phyloP scores from a whole-genome alignment of 768 basidiomycete genomes.

The Leccinum boreale region DNA sequence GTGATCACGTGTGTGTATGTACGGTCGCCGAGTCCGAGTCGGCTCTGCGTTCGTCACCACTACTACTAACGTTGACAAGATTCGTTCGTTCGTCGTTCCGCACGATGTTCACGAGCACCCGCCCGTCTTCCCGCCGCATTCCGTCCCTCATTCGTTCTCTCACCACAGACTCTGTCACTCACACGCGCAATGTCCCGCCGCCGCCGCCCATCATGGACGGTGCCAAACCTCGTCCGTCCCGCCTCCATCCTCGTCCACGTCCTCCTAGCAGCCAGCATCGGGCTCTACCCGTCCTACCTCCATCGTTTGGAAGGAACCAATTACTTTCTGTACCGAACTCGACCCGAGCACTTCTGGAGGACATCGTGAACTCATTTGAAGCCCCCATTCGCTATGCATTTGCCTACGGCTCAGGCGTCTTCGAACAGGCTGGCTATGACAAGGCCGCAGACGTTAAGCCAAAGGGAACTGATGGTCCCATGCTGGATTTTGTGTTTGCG shows the following conservation, averaged over 20 bases:
- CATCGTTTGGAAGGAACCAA: slow-evolving; percentile 79
- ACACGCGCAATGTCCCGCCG: slow-evolving; percentile 27
- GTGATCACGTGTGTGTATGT: slow-evolving; percentile 10
- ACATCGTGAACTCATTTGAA: slow-evolving; percentile 75
- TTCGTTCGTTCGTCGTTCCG: slow-evolving; percentile 8
- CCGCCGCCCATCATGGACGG: slow-evolving; percentile 29
- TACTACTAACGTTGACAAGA: slow-evolving; percentile 9
- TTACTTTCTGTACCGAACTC: slow-evolving; percentile 75
- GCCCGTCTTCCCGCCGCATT: slow-evolving; percentile 11
- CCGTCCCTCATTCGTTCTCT: slow-evolving; percentile 19
- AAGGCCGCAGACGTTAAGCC: slow-evolving; percentile 23
- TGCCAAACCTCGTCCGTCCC: slow-evolving; percentile 31
- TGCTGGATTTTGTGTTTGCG: slow-evolving; percentile 97
- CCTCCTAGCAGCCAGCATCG: slow-evolving; percentile 28
- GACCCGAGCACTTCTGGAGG: slow-evolving; percentile 75
- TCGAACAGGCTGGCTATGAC: slow-evolving; percentile 82
- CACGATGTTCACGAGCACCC: slow-evolving; percentile 25
- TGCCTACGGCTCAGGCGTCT: slow-evolving; percentile 96
- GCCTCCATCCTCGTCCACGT: slow-evolving; percentile 43
- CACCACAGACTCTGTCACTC: slow-evolving; percentile 27
- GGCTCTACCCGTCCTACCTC: slow-evolving; percentile 54
- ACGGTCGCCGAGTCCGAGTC: background rate
- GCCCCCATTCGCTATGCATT: slow-evolving; percentile 96
- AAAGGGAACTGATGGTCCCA: slow-evolving; percentile 48
- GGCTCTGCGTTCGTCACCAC: background rate